Percentiles rank a stretch among this genome's conserved stretches.
phyloP scores from a whole-genome alignment of 2,329 filamentous ascomycete genomes.

The Talaromyces sp. region DNA sequence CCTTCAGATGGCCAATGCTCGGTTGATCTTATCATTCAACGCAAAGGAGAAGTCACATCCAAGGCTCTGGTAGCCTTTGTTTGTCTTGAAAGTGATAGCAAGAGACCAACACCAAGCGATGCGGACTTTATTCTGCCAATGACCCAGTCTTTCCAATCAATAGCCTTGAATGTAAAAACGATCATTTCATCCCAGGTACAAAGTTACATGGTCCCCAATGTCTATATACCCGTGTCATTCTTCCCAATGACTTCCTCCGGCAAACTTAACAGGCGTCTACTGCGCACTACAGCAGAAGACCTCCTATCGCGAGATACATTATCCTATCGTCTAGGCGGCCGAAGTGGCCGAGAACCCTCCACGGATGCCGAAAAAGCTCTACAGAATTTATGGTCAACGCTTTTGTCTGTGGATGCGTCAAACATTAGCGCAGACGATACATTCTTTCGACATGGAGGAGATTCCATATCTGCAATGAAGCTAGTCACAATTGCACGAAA shows the following conservation, averaged over 20 bases:
- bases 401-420: slow-evolving; percentile 18
- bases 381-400: slow-evolving; percentile 18
- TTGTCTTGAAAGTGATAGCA: slow-evolving; percentile 12
- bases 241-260: slow-evolving; percentile 18
- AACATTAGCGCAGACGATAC: slow-evolving; percentile 23
- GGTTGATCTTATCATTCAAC: slow-evolving; percentile 22
- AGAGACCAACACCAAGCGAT: slow-evolving; percentile 28
- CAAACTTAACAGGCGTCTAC: slow-evolving; percentile 17
- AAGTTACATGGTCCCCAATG: slow-evolving; percentile 18
- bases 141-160: slow-evolving; percentile 10
- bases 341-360: slow-evolving; percentile 16
- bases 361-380: slow-evolving; percentile 17
- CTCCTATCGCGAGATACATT: slow-evolving; percentile 15
- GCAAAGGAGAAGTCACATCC: slow-evolving; percentile 2
- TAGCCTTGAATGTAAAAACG: slow-evolving; percentile 6
- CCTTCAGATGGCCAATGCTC: slow-evolving; percentile 40
- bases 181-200: slow-evolving; percentile 12
- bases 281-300: slow-evolving; percentile 11
- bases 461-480: slow-evolving; percentile 25
- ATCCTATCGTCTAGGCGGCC: slow-evolving; percentile 16
- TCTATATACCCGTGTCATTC: slow-evolving; percentile 17
- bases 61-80: slow-evolving; percentile 17
- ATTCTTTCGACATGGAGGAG: slow-evolving; percentile 29
- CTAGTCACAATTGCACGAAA: slow-evolving; percentile 19
- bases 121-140: slow-evolving; percentile 20